A percentile compares a stretch with the other conserved stretches of the same genome.
phyloP scores from a whole-genome alignment of 192 early-diverging fungal genomes.

The Kickxella alabastrina region DNA sequence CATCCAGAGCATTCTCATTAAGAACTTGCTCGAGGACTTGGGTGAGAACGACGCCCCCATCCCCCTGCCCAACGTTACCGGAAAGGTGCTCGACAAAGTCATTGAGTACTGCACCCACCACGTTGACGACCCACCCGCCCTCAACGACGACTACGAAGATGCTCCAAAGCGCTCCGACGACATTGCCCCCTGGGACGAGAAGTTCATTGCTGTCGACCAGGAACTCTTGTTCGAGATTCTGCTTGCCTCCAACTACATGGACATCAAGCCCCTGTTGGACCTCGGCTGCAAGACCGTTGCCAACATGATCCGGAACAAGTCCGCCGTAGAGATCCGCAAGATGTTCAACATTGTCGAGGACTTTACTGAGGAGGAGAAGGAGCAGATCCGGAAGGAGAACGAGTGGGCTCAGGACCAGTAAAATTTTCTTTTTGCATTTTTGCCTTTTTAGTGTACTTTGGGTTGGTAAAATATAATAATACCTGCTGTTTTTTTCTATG shows the following conservation, averaged over 20 bases:
- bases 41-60: constrained; percentile 66
- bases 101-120: constrained; percentile 84
- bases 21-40: constrained; percentile 78
- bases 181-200: constrained; percentile 77
- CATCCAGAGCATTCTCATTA: constrained; percentile 71
- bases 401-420: constrained; percentile 65
- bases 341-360: constrained; percentile 97
- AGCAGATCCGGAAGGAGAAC: constrained; percentile 83
- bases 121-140: constrained; percentile 60
- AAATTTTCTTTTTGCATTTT: constrained; percentile 1
- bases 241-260: constrained; percentile 85
- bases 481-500: not conserved
- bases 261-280: constrained; percentile 95
- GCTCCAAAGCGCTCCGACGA: constrained; percentile 63
- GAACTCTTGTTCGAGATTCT: constrained; percentile 81
- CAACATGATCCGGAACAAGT: constrained; percentile 96
- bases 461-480: not conserved
- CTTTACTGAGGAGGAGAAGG: constrained; percentile 95
- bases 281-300: constrained; percentile 98
- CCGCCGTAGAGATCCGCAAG: constrained; percentile 87
- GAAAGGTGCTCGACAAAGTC: constrained; percentile 71
- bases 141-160: constrained; percentile 52
- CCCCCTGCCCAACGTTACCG: constrained; percentile 74
- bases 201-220: constrained; percentile 75
- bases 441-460: not conserved